Evolutionary conservation across 1,284 basidiomycete genomes (phyloP).

Genomic region (Malassezia furfur): DNA sequence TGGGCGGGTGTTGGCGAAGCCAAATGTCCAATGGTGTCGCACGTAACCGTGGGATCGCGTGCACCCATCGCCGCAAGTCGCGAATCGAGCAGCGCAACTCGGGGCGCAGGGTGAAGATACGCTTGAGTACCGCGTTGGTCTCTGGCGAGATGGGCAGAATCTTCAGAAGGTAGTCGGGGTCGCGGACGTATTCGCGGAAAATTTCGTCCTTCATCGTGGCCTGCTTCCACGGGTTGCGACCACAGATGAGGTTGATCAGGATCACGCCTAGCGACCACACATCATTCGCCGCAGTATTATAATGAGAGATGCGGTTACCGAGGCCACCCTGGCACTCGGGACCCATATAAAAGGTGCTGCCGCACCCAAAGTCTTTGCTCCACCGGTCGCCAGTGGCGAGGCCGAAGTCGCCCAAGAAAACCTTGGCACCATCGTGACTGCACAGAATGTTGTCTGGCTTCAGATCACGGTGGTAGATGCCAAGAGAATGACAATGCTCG

Average conservation of each 20-base stretch:
- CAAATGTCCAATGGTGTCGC: constrained; percentile 38
- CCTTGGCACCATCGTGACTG: constrained; percentile 61
- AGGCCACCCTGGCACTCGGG: constrained; percentile 88
- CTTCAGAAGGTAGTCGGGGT: constrained; percentile 40
- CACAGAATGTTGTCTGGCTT: constrained; percentile 97
- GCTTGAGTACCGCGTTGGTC: constrained; percentile 40
- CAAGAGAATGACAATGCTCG: constrained; percentile 62
- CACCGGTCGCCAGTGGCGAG: constrained; percentile 80
- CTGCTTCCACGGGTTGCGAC: constrained; percentile 75
- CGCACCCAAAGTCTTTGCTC: constrained; percentile 86
- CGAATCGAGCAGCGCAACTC: constrained; percentile 34
- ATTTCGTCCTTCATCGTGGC: constrained; percentile 64
- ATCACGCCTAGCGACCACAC: constrained; percentile 88
- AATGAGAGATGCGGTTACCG: constrained; percentile 53
- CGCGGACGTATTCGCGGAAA: constrained; percentile 52
- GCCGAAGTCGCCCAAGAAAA: constrained; percentile 92
- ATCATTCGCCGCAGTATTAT: constrained; percentile 64
- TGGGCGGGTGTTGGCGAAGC: constrained; percentile 8
- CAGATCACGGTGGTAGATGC: constrained; percentile 89
- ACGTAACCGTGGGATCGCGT: constrained; percentile 32
- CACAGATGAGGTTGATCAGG: constrained; percentile 80
- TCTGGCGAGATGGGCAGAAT: constrained; percentile 46
- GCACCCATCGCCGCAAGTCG: constrained; percentile 34
- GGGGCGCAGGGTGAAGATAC: constrained; percentile 40
- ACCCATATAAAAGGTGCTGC: constrained; percentile 92